Conservation (phyloP, 495 filamentous ascomycete species). For the Neurospora tetrasperma region DNA sequence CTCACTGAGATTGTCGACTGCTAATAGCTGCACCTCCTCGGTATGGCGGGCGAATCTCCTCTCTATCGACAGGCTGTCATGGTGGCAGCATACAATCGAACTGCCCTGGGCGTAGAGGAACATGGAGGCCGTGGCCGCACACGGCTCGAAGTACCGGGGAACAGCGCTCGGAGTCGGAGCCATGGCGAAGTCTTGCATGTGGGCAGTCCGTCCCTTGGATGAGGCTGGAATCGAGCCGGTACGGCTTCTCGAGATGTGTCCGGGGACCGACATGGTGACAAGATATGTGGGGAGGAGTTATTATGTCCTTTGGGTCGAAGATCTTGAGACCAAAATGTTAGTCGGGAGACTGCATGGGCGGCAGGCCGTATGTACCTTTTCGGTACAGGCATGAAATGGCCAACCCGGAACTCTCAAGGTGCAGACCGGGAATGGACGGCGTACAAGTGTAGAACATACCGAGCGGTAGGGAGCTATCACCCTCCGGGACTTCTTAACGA, state of each 20-base stretch:
- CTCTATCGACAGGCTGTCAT: slow-evolving; percentile 87
- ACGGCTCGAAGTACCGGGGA: slow-evolving; percentile 60
- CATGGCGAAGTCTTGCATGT: slow-evolving; percentile 37
- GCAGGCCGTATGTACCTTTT: slow-evolving; percentile 3
- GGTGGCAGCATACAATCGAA: slow-evolving; percentile 69
- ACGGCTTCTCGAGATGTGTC: slow-evolving; percentile 44
- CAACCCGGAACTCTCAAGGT: slow-evolving; percentile 2
- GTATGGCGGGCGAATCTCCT: slow-evolving; percentile 75
- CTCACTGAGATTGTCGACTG: slow-evolving; percentile 88
- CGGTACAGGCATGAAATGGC: slow-evolving; percentile 7
- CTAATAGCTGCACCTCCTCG: slow-evolving; percentile 71
- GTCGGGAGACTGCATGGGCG: slow-evolving; percentile 13
- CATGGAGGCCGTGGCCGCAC: slow-evolving; percentile 76
- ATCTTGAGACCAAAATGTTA: slow-evolving; percentile 15
- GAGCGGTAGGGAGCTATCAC: slow-evolving; percentile 15
- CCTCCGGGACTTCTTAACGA: slow-evolving; percentile 20
- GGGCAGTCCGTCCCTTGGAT: slow-evolving; percentile 30
- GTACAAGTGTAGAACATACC: slow-evolving; percentile 23
- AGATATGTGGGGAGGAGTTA: slow-evolving; percentile 17
- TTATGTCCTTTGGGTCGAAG: slow-evolving; percentile 7
- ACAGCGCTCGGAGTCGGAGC: slow-evolving; percentile 40
- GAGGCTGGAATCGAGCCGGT: slow-evolving; percentile 43
- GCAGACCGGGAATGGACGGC: background rate
- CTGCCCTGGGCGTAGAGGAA: slow-evolving; percentile 78
- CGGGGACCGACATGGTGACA: slow-evolving; percentile 34